Conservation (phyloP, 2,329 filamentous ascomycete genomes). For the Talaromyces sp. region DNA sequence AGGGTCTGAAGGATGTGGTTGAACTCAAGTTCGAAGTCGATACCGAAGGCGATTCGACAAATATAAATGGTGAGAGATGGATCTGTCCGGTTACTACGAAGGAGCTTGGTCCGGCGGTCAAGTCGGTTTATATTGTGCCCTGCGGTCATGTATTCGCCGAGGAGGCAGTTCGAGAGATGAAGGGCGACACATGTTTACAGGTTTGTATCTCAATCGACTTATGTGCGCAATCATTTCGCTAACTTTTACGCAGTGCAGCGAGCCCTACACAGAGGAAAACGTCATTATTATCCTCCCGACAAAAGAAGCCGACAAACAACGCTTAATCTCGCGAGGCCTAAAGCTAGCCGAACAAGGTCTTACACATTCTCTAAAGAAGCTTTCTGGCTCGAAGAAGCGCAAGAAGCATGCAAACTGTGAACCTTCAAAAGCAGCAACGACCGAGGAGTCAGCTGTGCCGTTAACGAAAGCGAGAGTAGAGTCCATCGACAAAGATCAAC, state of each 20-base stretch:
- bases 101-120: slow-evolving; percentile 72
- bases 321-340: slow-evolving; percentile 62
- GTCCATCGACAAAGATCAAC: slow-evolving; percentile 26
- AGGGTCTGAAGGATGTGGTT: slow-evolving; percentile 78
- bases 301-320: slow-evolving; percentile 65
- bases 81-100: slow-evolving; percentile 86
- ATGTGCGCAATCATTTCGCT: background rate
- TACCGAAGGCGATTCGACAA: background rate
- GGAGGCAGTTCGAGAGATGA: slow-evolving; percentile 76
- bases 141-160: slow-evolving; percentile 95
- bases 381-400: slow-evolving; percentile 62
- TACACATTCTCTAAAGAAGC: slow-evolving; percentile 85
- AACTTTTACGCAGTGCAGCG: slow-evolving; percentile 60
- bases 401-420: slow-evolving; percentile 61
- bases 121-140: slow-evolving; percentile 83
- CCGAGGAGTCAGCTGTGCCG: background rate
- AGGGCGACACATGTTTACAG: slow-evolving; percentile 58
- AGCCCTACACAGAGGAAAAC: slow-evolving; percentile 67
- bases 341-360: slow-evolving; percentile 68
- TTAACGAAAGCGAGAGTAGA: slow-evolving; percentile 24
- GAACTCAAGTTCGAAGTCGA: slow-evolving; percentile 72
- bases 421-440: slow-evolving; percentile 8
- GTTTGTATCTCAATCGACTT: slow-evolving; percentile 31
- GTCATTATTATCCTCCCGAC: slow-evolving; percentile 78
- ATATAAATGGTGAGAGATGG: slow-evolving; percentile 55